phyloP scores from a whole-genome alignment of 352 stramenopile species.

The Thalassiosira oceanica region DNA sequence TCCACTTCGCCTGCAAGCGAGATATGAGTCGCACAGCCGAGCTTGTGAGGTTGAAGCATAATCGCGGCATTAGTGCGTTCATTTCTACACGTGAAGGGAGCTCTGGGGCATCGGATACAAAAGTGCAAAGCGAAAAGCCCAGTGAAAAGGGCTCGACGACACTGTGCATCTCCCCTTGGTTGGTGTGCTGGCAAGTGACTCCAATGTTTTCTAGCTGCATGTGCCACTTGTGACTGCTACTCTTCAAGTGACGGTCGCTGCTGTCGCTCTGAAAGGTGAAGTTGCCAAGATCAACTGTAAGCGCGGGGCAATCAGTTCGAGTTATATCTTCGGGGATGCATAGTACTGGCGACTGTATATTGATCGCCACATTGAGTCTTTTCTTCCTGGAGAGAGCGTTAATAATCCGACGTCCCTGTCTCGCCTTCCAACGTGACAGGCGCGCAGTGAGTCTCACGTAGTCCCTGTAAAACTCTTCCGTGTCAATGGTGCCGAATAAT shows the following conservation, averaged over 20 bases:
- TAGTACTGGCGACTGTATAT: conserved; percentile 60
- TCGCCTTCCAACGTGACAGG: conserved; percentile 48
- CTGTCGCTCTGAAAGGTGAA: conserved; percentile 40
- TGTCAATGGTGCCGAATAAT: conserved; percentile 61
- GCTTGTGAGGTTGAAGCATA: conserved; percentile 72
- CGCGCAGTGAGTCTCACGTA: conserved; percentile 51
- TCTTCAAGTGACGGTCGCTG: background rate
- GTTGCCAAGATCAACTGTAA: conserved; percentile 65
- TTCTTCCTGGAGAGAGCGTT: conserved; percentile 58
- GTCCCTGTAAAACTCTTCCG: conserved; percentile 62
- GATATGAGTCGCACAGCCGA: conserved; percentile 57
- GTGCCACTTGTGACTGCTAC: conserved; percentile 63
- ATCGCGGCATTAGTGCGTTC: conserved; percentile 44
- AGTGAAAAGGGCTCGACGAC: conserved; percentile 73
- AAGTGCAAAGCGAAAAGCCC: conserved; percentile 58
- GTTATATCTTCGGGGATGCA: conserved; percentile 63
- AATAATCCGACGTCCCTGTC: conserved; percentile 55
- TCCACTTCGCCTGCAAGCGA: conserved; percentile 51
- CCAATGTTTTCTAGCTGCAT: conserved; percentile 36
- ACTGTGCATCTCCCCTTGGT: conserved; percentile 3
- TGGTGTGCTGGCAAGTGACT: background rate
- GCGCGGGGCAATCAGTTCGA: conserved; percentile 33
- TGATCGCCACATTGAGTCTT: conserved; percentile 62
- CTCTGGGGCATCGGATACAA: conserved; percentile 41
- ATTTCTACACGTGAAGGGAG: no score